Percentiles rank a stretch among this genome's conserved stretches.
phyloP scores from a whole-genome alignment of 441 rosid genomes.

The Pelargonium cotyledonis region DNA sequence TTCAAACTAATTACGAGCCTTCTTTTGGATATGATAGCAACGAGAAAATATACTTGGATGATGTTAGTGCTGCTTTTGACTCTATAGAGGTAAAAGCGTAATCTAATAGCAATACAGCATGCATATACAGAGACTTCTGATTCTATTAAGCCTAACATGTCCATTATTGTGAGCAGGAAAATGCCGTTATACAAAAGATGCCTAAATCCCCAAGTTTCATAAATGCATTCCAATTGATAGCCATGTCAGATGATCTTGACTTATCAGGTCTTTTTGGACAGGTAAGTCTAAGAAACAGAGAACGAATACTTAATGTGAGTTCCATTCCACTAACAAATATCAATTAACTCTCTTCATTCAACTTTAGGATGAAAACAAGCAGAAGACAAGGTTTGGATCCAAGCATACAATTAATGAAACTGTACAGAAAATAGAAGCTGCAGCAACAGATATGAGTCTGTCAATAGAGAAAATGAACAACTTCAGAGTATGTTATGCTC shows the following conservation, averaged over 20 bases:
- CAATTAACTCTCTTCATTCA: background rate
- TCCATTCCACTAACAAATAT: background rate
- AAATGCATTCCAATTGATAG: conserved; percentile 87
- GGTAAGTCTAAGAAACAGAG: conserved; percentile 33
- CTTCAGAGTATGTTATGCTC: conserved; percentile 40
- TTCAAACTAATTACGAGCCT: conserved; percentile 51
- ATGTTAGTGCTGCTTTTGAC: conserved; percentile 53
- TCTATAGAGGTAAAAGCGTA: conserved; percentile 45
- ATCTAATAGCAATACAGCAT: background rate
- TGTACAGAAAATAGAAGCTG: conserved; percentile 80
- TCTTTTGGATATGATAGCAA: conserved; percentile 37
- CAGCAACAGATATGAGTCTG: conserved; percentile 61
- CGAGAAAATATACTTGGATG: conserved; percentile 40
- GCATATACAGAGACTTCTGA: background rate
- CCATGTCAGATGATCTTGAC: conserved; percentile 88
- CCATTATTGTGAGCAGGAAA: conserved; percentile 36
- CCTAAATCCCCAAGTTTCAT: conserved; percentile 49
- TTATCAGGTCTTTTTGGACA: conserved; percentile 86
- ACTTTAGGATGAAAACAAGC: conserved; percentile 57
- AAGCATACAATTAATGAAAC: conserved; percentile 63
- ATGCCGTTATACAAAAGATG: conserved; percentile 34
- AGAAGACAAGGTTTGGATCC: conserved; percentile 63
- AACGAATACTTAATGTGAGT: background rate
- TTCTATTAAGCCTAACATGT: background rate
- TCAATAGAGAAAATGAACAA: conserved; percentile 56